phyloP scores from a whole-genome alignment of 2,329 filamentous ascomycete genomes.

The Cordyceps cateniannulata region DNA sequence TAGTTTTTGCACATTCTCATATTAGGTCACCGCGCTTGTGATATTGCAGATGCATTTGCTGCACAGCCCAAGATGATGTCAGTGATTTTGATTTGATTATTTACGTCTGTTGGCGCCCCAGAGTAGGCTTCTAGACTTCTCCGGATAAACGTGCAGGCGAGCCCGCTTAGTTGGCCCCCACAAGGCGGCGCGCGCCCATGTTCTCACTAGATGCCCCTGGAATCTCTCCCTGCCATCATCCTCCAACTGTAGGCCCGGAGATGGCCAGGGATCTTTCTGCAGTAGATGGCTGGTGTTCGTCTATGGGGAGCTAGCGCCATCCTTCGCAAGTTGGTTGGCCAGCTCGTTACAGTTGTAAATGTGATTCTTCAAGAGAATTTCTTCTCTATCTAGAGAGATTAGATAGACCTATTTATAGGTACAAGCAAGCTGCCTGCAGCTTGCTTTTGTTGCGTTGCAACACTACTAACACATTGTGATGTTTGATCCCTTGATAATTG shows the following conservation, averaged over 20 bases:
- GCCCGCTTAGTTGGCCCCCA: too few species aligned
- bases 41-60: neutral
- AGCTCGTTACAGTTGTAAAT: neutral
- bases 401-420: constrained; percentile 3
- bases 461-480: neutral
- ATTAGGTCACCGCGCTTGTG: neutral
- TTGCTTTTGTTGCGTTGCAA: neutral
- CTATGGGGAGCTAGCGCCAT: neutral
- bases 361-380: constrained; percentile 1
- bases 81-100: too few species aligned
- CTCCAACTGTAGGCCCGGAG: too few species aligned
- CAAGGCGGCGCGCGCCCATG: neutral
- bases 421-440: neutral
- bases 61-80: neutral
- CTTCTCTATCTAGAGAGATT: constrained; percentile 8
- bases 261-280: too few species aligned
- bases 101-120: too few species aligned
- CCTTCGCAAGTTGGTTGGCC: neutral
- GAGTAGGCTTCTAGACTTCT: too few species aligned
- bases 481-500: constrained; percentile 7
- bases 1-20: neutral
- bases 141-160: too few species aligned
- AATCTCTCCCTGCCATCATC: too few species aligned
- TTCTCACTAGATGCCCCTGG: too few species aligned
- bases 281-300: too few species aligned